Conservation (phyloP, 345 rosid species). For the Mercurialis annua region DNA sequence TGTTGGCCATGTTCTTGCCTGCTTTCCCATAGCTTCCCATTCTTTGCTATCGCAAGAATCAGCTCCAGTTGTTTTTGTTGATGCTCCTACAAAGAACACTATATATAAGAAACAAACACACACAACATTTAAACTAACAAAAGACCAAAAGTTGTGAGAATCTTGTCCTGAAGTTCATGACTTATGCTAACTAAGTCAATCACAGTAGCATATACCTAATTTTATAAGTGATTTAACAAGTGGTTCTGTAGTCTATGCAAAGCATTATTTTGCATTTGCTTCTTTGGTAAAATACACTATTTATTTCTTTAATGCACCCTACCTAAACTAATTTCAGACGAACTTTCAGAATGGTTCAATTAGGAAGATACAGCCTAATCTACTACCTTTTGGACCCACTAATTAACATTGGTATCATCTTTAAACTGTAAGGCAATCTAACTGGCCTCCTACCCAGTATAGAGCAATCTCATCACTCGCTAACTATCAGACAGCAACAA, state of each 20-base stretch:
- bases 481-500: not conserved
- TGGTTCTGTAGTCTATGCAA: not conserved
- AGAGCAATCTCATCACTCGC: not conserved
- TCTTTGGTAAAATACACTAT: not conserved
- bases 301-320: not conserved
- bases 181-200: too few species aligned
- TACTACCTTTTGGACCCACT: not conserved
- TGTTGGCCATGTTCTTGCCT: conserved; percentile 27
- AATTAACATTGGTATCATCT: not conserved
- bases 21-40: conserved; percentile 55
- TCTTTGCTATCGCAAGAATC: conserved; percentile 70
- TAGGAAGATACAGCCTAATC: not conserved
- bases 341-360: not conserved
- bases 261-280: not conserved
- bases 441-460: not conserved
- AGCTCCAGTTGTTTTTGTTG: conserved; percentile 86
- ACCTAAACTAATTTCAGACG: not conserved
- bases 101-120: conserved; percentile 16
- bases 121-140: not conserved
- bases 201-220: too few species aligned
- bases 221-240: too few species aligned
- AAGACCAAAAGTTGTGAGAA: not conserved
- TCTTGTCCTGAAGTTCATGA: too few species aligned
- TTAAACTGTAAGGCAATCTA: too few species aligned
- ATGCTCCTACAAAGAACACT: conserved; percentile 59